These are phyloP conservation scores for Prinsepia uniflora DNA, from an alignment of 306 rosid species.

Conservation along the genomic window DNA sequence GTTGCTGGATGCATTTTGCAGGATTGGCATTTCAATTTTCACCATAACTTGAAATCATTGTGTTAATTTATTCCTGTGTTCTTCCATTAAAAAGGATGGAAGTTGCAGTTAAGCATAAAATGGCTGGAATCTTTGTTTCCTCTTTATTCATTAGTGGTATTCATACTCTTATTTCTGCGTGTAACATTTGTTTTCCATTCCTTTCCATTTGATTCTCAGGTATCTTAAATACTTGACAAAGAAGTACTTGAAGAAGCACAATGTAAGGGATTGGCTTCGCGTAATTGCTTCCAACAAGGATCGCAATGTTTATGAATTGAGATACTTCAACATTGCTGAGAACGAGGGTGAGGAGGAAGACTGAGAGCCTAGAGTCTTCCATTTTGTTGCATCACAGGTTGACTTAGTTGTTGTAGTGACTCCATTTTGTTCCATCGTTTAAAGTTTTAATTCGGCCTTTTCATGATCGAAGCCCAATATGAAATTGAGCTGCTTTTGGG, in stretches of 20 bases:
- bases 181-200: not conserved
- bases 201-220: conserved; percentile 28
- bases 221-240: conserved; percentile 80
- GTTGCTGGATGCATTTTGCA: not conserved
- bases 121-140: not conserved
- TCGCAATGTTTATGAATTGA: conserved; percentile 71
- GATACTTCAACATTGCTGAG: conserved; percentile 93
- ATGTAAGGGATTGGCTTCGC: conserved; percentile 94
- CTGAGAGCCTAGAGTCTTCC: conserved; percentile 18
- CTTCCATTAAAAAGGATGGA: not conserved
- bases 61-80: too few species aligned
- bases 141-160: not conserved
- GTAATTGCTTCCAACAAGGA: conserved; percentile 93
- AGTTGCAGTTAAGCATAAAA: not conserved
- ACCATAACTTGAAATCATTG: not conserved
- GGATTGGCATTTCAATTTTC: not conserved
- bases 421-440: not conserved
- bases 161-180: too few species aligned
- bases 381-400: conserved; percentile 20
- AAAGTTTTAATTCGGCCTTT: conserved; percentile 15
- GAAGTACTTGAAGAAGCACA: conserved; percentile 95
- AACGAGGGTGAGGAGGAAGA: conserved; percentile 96
- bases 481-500: not conserved
- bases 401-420: conserved; percentile 18
- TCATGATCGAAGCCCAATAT: conserved; percentile 8